A percentile compares a stretch with the other conserved stretches of the same genome.
Conservation (phyloP, 129 eudicot genomes). For the Escallonia herrerae region DNA sequence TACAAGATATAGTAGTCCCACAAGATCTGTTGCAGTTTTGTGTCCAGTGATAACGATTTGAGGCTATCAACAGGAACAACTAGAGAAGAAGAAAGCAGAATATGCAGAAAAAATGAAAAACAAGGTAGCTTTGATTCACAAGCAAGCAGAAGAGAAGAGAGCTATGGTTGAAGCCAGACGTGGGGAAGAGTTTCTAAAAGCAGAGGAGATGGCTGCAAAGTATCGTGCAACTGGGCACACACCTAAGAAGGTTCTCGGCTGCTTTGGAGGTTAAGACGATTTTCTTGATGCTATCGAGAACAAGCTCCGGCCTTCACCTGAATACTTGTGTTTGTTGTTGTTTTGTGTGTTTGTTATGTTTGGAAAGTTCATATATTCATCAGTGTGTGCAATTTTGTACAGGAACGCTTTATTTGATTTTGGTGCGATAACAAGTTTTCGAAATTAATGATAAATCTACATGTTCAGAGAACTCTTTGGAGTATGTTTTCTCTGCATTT, state of each 20-base stretch:
- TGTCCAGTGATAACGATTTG: not conserved
- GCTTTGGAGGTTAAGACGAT: slow-evolving; percentile 49
- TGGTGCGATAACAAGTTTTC: not conserved
- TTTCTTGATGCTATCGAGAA: not conserved
- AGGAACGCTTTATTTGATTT: not conserved
- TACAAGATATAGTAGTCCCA: too few relatives aligned
- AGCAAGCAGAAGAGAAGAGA: slow-evolving; percentile 80
- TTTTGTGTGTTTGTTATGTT: slow-evolving; percentile 5
- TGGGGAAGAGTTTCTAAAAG: slow-evolving; percentile 52
- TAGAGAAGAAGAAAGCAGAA: slow-evolving; percentile 78
- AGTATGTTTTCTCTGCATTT: too few relatives aligned
- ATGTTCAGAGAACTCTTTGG: not conserved
- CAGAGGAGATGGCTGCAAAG: slow-evolving; percentile 82
- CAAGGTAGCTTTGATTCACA: slow-evolving; percentile 56
- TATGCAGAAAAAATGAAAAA: slow-evolving; percentile 72
- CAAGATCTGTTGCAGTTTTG: too few relatives aligned
- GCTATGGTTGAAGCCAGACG: slow-evolving; percentile 65
- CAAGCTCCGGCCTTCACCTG: not conserved
- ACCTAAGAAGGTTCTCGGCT: slow-evolving; percentile 57
- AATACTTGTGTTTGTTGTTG: slow-evolving; percentile 1
- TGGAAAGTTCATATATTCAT: slow-evolving; percentile 1
- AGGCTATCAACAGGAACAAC: slow-evolving; percentile 46
- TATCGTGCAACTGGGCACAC: slow-evolving; percentile 63
- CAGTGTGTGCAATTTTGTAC: not conserved
- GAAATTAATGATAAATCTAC: not conserved